Base-by-base conservation (phyloP, 768 basidiomycete genomes). In the Mycena maculata region DNA sequence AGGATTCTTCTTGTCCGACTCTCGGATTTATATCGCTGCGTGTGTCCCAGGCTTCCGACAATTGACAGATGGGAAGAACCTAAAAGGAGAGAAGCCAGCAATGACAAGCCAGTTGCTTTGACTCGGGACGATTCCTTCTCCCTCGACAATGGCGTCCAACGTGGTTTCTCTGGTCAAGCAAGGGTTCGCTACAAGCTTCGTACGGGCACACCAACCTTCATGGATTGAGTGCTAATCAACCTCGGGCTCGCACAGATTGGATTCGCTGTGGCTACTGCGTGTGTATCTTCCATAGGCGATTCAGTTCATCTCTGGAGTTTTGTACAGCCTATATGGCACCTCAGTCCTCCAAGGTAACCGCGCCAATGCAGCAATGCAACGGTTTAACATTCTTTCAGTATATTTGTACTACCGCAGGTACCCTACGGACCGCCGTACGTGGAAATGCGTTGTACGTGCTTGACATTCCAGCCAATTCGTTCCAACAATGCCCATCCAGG, bases 321-420 rank as follows among this genome's bases (percentile, higher is more conserved):
- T n/a, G 4, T 22, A 9, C 50, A 62, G 60, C 22, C 4, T 62
- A 1, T 62, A 62, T 33, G 60, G 60, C 13, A 41, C 53, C n/a
- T 44, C 60, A 22, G 33, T 62, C 31, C 52, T 62, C 39, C 60
- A 62, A 45, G 60, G 60, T 54, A 45, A 27, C 6, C n/a, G n/a
- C n/a, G n/a, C n/a, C n/a, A n/a, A n/a, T n/a, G n/a, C n/a, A n/a
- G n/a, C n/a, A n/a, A n/a, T n/a, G n/a, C n/a, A n/a, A n/a, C n/a
- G n/a, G n/a, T n/a, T n/a, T n/a, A n/a, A n/a, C n/a, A n/a, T n/a
- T n/a, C 13, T 36, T 36, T 27, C 20, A 62, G 60, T 53, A 36
- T 62, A 62, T 27, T 27, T 62, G 28, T 62, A 62, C 41, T 62
- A 44, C 22, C 49, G 60, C 31, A 62, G 44, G 23, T 52, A 53